phyloP scores from a whole-genome alignment of 139 green algal species.

The Diplosphaera chodatii region DNA sequence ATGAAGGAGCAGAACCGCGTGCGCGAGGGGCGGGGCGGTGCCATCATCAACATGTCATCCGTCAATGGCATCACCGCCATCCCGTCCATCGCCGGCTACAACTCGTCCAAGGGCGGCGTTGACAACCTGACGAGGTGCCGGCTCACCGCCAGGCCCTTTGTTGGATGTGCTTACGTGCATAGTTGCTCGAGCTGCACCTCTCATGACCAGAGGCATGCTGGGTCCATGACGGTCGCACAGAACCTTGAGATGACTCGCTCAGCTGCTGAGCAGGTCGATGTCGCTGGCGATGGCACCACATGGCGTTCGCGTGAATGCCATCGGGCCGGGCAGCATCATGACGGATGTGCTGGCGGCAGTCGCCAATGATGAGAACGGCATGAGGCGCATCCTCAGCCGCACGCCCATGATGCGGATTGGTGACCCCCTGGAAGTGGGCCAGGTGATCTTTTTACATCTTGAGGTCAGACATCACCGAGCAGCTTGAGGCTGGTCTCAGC shows the following conservation, averaged over 20 bases:
- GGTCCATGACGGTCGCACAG: too few species aligned
- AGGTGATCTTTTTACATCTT: slow-evolving; percentile 29
- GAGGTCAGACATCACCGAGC: too few species aligned
- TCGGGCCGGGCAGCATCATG: slow-evolving; percentile 74
- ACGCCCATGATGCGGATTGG: slow-evolving; percentile 70
- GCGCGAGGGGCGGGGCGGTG: slow-evolving; percentile 38
- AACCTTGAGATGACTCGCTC: too few species aligned
- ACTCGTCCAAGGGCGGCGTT: slow-evolving; percentile 79
- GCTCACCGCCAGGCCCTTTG: too few species aligned
- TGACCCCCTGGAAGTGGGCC: slow-evolving; percentile 65
- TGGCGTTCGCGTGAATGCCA: slow-evolving; percentile 78
- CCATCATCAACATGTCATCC: slow-evolving; percentile 77
- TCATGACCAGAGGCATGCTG: too few species aligned
- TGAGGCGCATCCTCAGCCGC: slow-evolving; percentile 43
- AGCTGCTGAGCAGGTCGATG: slow-evolving; percentile 70
- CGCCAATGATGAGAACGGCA: slow-evolving; percentile 45
- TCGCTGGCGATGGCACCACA: slow-evolving; percentile 64
- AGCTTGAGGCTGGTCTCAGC: too few species aligned
- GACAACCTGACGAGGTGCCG: slow-evolving; percentile 67
- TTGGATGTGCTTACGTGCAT: too few species aligned
- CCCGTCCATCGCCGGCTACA: slow-evolving; percentile 58
- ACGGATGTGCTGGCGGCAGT: slow-evolving; percentile 75
- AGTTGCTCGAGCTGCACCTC: too few species aligned
- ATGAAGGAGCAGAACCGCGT: slow-evolving; percentile 60
- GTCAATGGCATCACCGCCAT: slow-evolving; percentile 80